Conservation (phyloP, 352 stramenopile species). For the Pythium coloratum region DNA sequence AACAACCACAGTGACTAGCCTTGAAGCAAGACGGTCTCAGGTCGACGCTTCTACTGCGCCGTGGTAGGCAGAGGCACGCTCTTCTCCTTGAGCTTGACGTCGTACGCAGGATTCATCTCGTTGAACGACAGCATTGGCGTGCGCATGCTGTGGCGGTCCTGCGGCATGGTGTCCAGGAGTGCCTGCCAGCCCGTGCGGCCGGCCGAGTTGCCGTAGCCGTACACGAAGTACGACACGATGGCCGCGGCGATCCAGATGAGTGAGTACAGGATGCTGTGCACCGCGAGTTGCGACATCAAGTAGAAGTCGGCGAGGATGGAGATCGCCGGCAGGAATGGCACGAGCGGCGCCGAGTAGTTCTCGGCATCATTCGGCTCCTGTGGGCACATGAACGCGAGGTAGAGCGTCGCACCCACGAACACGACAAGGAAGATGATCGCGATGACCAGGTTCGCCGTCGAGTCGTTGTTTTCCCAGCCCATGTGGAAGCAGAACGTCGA, state of each 20-base stretch:
- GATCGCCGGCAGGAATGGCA: conserved; percentile 62
- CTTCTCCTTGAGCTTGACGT: conserved; percentile 40
- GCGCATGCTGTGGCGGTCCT: conserved; percentile 26
- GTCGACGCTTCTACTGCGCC: background rate
- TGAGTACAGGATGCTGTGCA: conserved; percentile 50
- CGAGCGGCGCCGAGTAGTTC: conserved; percentile 62
- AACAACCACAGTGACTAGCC: background rate
- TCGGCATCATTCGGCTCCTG: conserved; percentile 45
- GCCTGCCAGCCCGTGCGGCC: conserved; percentile 61
- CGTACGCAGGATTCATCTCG: conserved; percentile 36
- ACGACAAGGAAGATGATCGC: conserved; percentile 53
- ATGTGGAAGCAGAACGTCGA: conserved; percentile 69
- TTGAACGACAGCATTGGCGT: conserved; percentile 64
- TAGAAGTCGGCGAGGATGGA: conserved; percentile 73
- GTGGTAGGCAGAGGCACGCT: conserved; percentile 3
- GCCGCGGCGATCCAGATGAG: conserved; percentile 55
- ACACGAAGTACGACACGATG: conserved; percentile 75
- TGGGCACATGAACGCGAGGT: conserved; percentile 60
- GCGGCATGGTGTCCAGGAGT: conserved; percentile 49
- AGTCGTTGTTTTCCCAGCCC: conserved; percentile 55
- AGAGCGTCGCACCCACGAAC: conserved; percentile 29
- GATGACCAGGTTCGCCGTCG: conserved; percentile 35
- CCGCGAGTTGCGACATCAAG: conserved; percentile 58
- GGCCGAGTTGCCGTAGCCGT: conserved; percentile 69
- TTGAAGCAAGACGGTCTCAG: background rate